Base-by-base conservation (phyloP, 352 stramenopile genomes). In the Saprolegnia parasitica region DNA sequence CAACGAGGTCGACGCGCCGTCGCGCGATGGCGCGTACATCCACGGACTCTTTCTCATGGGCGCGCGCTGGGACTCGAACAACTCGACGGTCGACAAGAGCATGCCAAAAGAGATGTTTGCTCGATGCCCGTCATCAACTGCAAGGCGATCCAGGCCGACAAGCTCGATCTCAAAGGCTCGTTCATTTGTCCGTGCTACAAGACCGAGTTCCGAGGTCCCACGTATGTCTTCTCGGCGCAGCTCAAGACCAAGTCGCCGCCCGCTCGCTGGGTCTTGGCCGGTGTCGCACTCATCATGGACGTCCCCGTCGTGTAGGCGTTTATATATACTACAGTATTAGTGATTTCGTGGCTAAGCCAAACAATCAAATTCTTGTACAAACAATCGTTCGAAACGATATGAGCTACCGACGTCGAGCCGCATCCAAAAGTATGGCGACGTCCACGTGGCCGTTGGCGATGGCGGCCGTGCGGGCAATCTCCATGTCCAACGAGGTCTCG, bases 101-200 rank as follows among this genome's bases (percentile, higher is more conserved):
- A 85, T 95, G 63, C 97, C 96, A 16, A 98, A 98, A 76, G 97
- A 99, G 75, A 99, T 99, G 93, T 99, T 72, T 98, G 83, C 46
- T 65, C 83, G 24, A 98, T 99, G 93, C 96, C 97, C 23, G 89
- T 99, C 57, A 98, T 99, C 75, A 98, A 98, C 76, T 97, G 98
- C 74, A 98, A 97, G 74, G 96, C 96, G 32, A 92, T 99, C 15
- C 87, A 92, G 0, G 77, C 88, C 6, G 96, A 99, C 73, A 98
- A 98, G 68, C 86, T 97, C 3, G 96, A 99, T 57, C 65, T 96
- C 39, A 98, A 97, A 60, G 96, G 93, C 3, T 85, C 98, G 29
- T 99, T 97, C 76, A 68, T 96, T 5, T 99, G 96, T 73, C 97
- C 97, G 26, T 94, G 89, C 54, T 99, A 99, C 84, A 98, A 98